These are phyloP conservation scores for Camellia japonica DNA, from an alignment of 148 eudicot genomes.

Conservation along the genomic window DNA sequence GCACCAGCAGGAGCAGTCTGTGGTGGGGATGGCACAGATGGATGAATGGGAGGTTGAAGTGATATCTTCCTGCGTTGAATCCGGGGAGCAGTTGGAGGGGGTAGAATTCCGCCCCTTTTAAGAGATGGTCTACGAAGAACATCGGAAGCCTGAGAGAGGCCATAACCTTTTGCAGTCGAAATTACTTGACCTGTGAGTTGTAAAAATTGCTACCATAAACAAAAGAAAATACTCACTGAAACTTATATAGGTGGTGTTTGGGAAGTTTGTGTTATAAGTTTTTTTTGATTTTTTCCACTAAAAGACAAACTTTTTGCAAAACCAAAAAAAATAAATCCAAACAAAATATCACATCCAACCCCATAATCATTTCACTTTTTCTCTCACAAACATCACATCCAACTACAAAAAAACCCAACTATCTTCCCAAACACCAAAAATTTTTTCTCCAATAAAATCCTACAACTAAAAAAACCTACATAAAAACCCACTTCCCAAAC, in stretches of 20 bases:
- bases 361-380: too few species aligned
- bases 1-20: slow-evolving; percentile 11
- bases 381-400: too few species aligned
- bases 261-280: too few species aligned
- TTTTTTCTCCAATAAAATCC: too few species aligned
- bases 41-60: slow-evolving; percentile 6
- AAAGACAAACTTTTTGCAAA: too few species aligned
- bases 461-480: too few species aligned
- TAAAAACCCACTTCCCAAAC: too few species aligned
- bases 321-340: too few species aligned
- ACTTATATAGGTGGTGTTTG: not conserved
- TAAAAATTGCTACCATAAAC: slow-evolving; percentile 3
- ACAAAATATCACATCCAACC: too few species aligned
- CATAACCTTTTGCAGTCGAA: slow-evolving; percentile 16
- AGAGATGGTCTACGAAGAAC: not conserved
- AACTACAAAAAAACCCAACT: too few species aligned
- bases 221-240: slow-evolving; percentile 2
- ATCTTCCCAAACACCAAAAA: too few species aligned
- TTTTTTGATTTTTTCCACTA: too few species aligned
- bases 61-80: slow-evolving; percentile 20
- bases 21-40: not conserved
- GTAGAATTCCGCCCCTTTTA: slow-evolving; percentile 12
- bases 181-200: slow-evolving; percentile 24
- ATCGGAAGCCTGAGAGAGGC: slow-evolving; percentile 9
- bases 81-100: slow-evolving; percentile 20